These are phyloP conservation scores for Penicillium olsonii DNA, from an alignment of 2,329 filamentous ascomycete genomes.

Conservation along the genomic window DNA sequence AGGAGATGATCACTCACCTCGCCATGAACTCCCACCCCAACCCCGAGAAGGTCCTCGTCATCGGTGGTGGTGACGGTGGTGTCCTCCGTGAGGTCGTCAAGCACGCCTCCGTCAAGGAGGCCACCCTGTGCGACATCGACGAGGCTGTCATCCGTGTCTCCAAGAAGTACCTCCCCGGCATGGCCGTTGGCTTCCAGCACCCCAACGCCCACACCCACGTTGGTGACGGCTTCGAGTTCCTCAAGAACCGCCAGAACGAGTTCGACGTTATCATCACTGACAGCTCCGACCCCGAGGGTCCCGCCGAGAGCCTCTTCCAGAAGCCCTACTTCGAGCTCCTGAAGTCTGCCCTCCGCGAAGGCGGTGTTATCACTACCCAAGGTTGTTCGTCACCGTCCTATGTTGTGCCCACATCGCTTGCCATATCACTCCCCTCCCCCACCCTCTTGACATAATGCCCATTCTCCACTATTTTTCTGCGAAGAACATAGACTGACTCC, in stretches of 20 bases:
- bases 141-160: constrained; percentile 98
- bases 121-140: constrained; percentile 96
- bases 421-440: constrained; percentile 49
- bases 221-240: constrained; percentile 98
- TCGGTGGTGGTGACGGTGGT: constrained; percentile 95
- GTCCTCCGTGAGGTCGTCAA: constrained; percentile 98
- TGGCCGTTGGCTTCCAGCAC: constrained; percentile 91
- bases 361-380: constrained; percentile 99
- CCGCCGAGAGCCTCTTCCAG: constrained; percentile 94
- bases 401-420: constrained; percentile 54
- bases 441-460: constrained; percentile 8
- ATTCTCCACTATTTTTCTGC: constrained; percentile 5
- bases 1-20: constrained; percentile 99
- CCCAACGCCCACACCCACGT: constrained; percentile 90
- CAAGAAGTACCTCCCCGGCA: constrained; percentile 94
- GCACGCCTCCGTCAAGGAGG: constrained; percentile 96
- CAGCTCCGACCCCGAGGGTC: constrained; percentile 94
- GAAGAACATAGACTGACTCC: constrained; percentile 26
- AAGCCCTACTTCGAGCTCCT: constrained; percentile 98
- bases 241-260: constrained; percentile 91
- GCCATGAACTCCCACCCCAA: constrained; percentile 98
- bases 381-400: constrained; percentile 94
- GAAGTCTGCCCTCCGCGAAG: constrained; percentile 83
- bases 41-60: constrained; percentile 97
- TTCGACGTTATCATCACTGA: constrained; percentile 99